phyloP scores from a whole-genome alignment of 1,284 basidiomycete genomes.

The Boletus smithii region DNA sequence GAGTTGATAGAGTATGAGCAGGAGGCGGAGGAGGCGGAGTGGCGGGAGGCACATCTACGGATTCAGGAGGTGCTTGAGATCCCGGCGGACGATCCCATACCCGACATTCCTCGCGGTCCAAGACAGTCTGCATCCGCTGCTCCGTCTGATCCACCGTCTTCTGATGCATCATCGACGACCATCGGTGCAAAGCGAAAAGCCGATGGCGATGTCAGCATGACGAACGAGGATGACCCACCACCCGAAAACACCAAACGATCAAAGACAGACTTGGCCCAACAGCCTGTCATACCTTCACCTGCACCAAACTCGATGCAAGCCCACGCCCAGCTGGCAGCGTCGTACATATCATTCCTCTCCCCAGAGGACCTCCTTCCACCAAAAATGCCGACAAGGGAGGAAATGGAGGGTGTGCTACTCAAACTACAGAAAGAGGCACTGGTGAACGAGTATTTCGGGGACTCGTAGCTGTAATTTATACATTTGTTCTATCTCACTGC shows the following conservation, averaged over 20 bases:
- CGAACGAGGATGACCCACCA: conserved; percentile 10
- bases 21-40: conserved; percentile 75
- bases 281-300: conserved; percentile 13
- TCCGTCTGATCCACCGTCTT: conserved; percentile 24
- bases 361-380: conserved; percentile 73
- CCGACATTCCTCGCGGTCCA: conserved; percentile 43
- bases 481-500: conserved; percentile 8
- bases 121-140: conserved; percentile 5
- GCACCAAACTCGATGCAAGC: conserved; percentile 35
- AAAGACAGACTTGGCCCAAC: conserved; percentile 12
- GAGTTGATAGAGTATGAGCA: conserved; percentile 72
- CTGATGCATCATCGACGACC: conserved; percentile 1
- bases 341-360: conserved; percentile 74
- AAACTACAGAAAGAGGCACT: conserved; percentile 78
- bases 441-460: conserved; percentile 75
- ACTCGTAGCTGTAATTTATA: conserved; percentile 21
- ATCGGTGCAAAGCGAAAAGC: conserved; percentile 51
- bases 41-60: conserved; percentile 64
- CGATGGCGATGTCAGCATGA: conserved; percentile 42
- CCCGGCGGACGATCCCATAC: conserved; percentile 48
- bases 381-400: conserved; percentile 67
- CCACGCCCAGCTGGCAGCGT: conserved; percentile 57
- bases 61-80: conserved; percentile 58
- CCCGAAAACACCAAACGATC: conserved; percentile 23
- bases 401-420: conserved; percentile 80